Conservation (phyloP, 495 filamentous ascomycete species). For the Penicillium coffeae region DNA sequence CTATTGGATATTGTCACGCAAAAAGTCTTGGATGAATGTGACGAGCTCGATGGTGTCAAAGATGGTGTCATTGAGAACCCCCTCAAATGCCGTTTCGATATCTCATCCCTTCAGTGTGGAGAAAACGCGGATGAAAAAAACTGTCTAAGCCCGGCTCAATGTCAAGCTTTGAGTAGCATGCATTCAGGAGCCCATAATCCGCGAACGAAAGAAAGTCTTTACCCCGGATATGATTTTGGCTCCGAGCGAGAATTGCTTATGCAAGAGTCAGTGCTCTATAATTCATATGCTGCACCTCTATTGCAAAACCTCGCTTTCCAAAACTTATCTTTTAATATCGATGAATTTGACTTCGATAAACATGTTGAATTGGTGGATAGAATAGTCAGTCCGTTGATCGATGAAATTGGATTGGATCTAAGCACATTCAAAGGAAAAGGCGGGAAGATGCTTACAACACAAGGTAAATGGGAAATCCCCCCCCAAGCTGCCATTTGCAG, state of each 20-base stretch:
- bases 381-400: conserved; percentile 30
- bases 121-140: not conserved
- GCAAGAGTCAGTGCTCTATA: conserved; percentile 29
- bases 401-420: conserved; percentile 32
- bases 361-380: conserved; percentile 31
- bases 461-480: no score
- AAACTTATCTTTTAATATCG: conserved; percentile 57
- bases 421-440: conserved; percentile 24
- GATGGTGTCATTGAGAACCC: conserved; percentile 41
- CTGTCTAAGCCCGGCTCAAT: conserved; percentile 4
- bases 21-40: conserved; percentile 31
- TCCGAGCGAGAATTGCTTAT: conserved; percentile 30
- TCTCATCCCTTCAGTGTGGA: conserved; percentile 27
- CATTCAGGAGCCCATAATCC: conserved; percentile 3
- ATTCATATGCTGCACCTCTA: conserved; percentile 46
- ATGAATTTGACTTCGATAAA: conserved; percentile 32
- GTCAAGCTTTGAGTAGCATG: not conserved
- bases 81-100: conserved; percentile 33
- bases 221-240: conserved; percentile 35
- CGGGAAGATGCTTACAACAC: conserved; percentile 37
- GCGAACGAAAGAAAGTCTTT: conserved; percentile 20
- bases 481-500: no score
- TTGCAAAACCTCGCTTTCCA: conserved; percentile 64
- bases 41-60: conserved; percentile 33
- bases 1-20: conserved; percentile 31